Evolutionary conservation across 148 eudicot species (phyloP), one percentile per base, ranked within the genome.

Genomic region (Salicornia ramosissima): DNA sequence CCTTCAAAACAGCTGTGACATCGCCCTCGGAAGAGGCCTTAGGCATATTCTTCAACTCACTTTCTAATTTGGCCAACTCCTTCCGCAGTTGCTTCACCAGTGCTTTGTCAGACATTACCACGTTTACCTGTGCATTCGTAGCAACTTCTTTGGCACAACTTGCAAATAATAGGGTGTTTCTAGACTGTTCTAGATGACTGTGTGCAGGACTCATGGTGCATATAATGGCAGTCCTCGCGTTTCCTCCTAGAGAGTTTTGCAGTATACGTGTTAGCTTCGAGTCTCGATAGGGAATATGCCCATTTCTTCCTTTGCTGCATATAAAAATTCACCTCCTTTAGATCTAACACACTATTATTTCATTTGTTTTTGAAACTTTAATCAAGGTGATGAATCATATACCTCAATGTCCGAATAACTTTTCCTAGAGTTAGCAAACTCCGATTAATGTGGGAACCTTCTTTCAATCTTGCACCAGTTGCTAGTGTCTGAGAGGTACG

Each of bases 191-290:
- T 39, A 89, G 82, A 67, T 89, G 96, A 64, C 85, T 80, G 66
- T 80, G 96, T 3, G 99, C 97, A 13, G 99, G 99, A 77, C 97
- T 86, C 85, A 95, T 82, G 26, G 97, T 95, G 82, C 99, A 95
- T 67, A 95, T 89, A 30, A 95, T 95, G 64, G 96, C 97, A 21
- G 99, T 95, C 76, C 90, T 86, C 14, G 99, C 97, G 74, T 95
- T 95, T 55, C 99, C 97, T 73, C 99, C 99, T 66, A 95, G 79
- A 0, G 96, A 95, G 81, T 89, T 85, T 31, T 95, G 99, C n/a
- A 95, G 85, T 80, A 95, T 95, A 25, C 99, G 96, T 8, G 99
- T 95, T 42, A 95, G 86, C 86, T 95, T 95, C 6, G 99, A 95
- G 84, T 95, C 91, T 83, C 99, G 79, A 68, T 87, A 95, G 42